Conservation (phyloP, 202 grass and related monocot species). For the Dendrocalamus latiflorus region DNA sequence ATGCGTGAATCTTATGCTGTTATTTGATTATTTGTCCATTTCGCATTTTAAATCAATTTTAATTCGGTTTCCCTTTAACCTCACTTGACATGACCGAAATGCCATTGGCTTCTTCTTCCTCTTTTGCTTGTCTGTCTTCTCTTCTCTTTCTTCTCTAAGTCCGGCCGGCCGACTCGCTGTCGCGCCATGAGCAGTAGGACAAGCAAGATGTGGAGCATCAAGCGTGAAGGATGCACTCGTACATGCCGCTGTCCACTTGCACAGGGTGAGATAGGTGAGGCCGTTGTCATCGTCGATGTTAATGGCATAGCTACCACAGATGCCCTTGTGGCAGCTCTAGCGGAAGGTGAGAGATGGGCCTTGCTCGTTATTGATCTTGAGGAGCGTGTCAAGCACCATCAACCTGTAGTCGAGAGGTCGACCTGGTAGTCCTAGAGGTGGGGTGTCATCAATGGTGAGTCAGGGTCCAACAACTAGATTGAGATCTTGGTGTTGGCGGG, state of each 20-base stretch:
- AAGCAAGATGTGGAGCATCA: slow-evolving; percentile 90
- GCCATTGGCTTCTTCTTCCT: no score
- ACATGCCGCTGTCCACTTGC: slow-evolving; percentile 55
- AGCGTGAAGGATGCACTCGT: slow-evolving; percentile 88
- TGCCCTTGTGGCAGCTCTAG: slow-evolving; percentile 77
- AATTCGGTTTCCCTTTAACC: no score
- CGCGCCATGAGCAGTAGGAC: slow-evolving; percentile 37
- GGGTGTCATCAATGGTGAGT: slow-evolving; percentile 54
- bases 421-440: slow-evolving; percentile 78
- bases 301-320: slow-evolving; percentile 87
- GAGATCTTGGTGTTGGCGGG: slow-evolving; percentile 52
- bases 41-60: no score
- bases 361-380: slow-evolving; percentile 97
- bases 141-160: no score
- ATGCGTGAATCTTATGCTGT: no score
- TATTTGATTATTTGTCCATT: no score
- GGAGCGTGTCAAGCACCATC: slow-evolving; percentile 76
- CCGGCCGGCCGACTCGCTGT: no score
- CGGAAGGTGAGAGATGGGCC: slow-evolving; percentile 87
- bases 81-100: no score
- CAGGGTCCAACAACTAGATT: slow-evolving; percentile 84
- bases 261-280: slow-evolving; percentile 79
- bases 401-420: slow-evolving; percentile 59
- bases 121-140: no score
- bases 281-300: slow-evolving; percentile 83